phyloP scores from a whole-genome alignment of 768 basidiomycete species.

The Clitopilus passeckerianus region DNA sequence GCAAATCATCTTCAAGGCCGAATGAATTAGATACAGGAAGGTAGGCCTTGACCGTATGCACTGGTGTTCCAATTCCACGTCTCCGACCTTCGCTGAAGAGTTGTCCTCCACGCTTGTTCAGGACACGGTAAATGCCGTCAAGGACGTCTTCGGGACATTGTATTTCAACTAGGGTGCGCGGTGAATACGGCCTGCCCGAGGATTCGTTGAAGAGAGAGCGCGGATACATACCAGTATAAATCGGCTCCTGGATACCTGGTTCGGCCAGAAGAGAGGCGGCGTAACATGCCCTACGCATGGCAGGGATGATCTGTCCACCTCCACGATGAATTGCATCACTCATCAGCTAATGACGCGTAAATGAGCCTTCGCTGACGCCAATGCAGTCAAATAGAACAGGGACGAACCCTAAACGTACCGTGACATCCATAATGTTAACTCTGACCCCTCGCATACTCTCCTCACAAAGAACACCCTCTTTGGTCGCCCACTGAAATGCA shows the following conservation, averaged over 20 bases:
- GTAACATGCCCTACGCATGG: constrained; percentile 93
- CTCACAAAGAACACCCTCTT: constrained; percentile 93
- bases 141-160: constrained; percentile 98
- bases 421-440: constrained; percentile 93
- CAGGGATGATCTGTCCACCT: constrained; percentile 98
- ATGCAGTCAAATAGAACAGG: not conserved
- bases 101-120: constrained; percentile 98
- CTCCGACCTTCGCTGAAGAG: constrained; percentile 98
- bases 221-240: constrained; percentile 72
- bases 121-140: constrained; percentile 91
- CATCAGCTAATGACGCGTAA: constrained; percentile 58
- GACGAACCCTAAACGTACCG: constrained; percentile 48
- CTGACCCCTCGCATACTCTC: constrained; percentile 99
- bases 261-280: constrained; percentile 91
- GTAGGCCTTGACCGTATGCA: constrained; percentile 99
- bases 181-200: no score
- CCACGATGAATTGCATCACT: constrained; percentile 99
- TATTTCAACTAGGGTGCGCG: constrained; percentile 69
- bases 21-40: constrained; percentile 90
- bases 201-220: not conserved
- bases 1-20: constrained; percentile 96
- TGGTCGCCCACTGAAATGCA: constrained; percentile 99
- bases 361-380: no score
- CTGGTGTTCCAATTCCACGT: constrained; percentile 73
- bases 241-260: constrained; percentile 90